Conservation (phyloP, 1,284 basidiomycete genomes). For the Vanrija sp. region DNA sequence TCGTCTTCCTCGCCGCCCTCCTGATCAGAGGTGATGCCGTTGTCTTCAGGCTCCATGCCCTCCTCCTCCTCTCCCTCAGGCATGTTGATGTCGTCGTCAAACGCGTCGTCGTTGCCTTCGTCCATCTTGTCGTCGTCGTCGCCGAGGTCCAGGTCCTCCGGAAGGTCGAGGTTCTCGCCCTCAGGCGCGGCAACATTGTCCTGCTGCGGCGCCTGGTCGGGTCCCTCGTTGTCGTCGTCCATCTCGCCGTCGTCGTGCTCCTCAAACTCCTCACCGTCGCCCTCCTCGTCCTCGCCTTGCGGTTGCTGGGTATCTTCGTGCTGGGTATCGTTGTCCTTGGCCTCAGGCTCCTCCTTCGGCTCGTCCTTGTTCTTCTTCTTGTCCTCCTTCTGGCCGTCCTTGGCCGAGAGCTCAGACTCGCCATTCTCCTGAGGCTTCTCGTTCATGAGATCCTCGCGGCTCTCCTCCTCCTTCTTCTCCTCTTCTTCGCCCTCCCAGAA, state of each 20-base stretch:
- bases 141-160: slow-evolving; percentile 71
- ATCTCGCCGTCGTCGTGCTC: slow-evolving; percentile 46
- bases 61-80: slow-evolving; percentile 33
- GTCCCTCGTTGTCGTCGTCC: slow-evolving; percentile 47
- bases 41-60: slow-evolving; percentile 34
- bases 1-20: slow-evolving; percentile 34
- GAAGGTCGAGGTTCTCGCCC: slow-evolving; percentile 73
- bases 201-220: slow-evolving; percentile 49
- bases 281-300: slow-evolving; percentile 32
- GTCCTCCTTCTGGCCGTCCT: slow-evolving; percentile 55
- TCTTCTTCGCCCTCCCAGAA: slow-evolving; percentile 82
- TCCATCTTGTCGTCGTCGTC: slow-evolving; percentile 49
- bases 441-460: slow-evolving; percentile 48
- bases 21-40: slow-evolving; percentile 37
- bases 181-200: slow-evolving; percentile 64
- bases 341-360: slow-evolving; percentile 42
- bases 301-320: slow-evolving; percentile 25
- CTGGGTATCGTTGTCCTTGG: slow-evolving; percentile 35
- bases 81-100: slow-evolving; percentile 21
- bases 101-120: slow-evolving; percentile 20
- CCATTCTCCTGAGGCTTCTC: slow-evolving; percentile 47
- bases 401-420: slow-evolving; percentile 70
- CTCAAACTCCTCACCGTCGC: slow-evolving; percentile 31
- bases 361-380: slow-evolving; percentile 45
- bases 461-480: slow-evolving; percentile 50